Percentiles rank a stretch among this genome's conserved stretches.
Conservation (phyloP, 2,329 filamentous ascomycete genomes). For the Phialophora tarda region DNA sequence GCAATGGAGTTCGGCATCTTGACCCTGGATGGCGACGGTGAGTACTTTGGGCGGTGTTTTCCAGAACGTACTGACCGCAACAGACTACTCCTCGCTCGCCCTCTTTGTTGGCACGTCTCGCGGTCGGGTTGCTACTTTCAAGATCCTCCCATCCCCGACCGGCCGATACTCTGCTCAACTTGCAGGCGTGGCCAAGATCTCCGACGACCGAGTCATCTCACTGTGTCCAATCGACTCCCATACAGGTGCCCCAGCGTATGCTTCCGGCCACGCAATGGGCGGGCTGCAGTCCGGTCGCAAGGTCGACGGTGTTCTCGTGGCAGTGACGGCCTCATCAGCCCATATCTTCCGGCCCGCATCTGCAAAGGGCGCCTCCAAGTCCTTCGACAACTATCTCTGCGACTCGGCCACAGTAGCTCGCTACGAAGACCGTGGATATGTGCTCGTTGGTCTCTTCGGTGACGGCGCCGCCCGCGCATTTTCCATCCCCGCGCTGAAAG, state of each 20-base stretch:
- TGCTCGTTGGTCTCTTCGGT: constrained; percentile 82
- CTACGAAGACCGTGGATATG: constrained; percentile 75
- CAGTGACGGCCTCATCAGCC: constrained; percentile 74
- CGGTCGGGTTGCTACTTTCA: constrained; percentile 87
- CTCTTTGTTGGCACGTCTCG: constrained; percentile 88
- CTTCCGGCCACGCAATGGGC: constrained; percentile 76
- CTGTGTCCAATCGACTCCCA: constrained; percentile 81
- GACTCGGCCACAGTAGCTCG: constrained; percentile 79
- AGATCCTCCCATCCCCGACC: constrained; percentile 74
- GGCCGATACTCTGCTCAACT: constrained; percentile 74
- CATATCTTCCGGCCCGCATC: constrained; percentile 85
- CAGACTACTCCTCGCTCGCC: constrained; percentile 87
- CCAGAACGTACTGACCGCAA: constrained; percentile 37
- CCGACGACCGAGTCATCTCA: constrained; percentile 70
- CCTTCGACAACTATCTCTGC: constrained; percentile 82
- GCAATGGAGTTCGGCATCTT: constrained; percentile 89
- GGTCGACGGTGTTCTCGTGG: constrained; percentile 80
- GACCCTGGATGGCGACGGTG: constrained; percentile 85
- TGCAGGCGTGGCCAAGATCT: constrained; percentile 69
- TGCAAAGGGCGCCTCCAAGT: constrained; percentile 88
- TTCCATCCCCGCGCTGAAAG: constrained; percentile 84
- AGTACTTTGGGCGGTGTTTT: constrained; percentile 22
- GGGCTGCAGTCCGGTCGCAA: constrained; percentile 75
- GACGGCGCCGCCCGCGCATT: constrained; percentile 81
- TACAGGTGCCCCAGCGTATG: constrained; percentile 74